Conservation (phyloP, 495 filamentous ascomycete species). For the Niebla homalea region DNA sequence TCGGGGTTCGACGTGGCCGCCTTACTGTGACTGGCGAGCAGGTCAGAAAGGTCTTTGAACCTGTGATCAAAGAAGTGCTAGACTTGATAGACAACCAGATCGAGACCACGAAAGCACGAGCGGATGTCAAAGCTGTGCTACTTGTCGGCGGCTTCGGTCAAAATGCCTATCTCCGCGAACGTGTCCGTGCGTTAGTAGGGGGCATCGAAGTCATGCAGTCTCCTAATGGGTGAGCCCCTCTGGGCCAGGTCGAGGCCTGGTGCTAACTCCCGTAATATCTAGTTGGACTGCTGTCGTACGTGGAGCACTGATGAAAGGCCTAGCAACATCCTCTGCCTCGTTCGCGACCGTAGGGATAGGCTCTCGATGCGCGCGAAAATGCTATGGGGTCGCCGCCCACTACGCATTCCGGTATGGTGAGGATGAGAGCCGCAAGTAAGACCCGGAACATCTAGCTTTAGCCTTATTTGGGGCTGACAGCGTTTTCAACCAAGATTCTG, state of each 20-base stretch:
- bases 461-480: neutral
- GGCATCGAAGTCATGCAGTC: conserved; percentile 12
- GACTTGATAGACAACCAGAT: conserved; percentile 49
- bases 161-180: conserved; percentile 41
- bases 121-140: conserved; percentile 38
- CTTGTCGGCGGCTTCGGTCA: conserved; percentile 58
- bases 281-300: conserved; percentile 31
- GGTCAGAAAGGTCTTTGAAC: conserved; percentile 49
- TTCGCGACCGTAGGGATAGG: conserved; percentile 17
- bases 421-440: conserved; percentile 16
- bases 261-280: conserved; percentile 9
- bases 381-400: conserved; percentile 22
- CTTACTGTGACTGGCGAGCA: conserved; percentile 43
- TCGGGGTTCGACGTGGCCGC: conserved; percentile 45
- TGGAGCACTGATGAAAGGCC: conserved; percentile 27
- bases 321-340: conserved; percentile 15
- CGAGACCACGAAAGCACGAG: conserved; percentile 25
- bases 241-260: conserved; percentile 1
- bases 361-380: conserved; percentile 26
- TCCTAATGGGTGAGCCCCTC: conserved; percentile 15
- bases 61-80: conserved; percentile 48
- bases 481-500: conserved; percentile 13
- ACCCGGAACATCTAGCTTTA: neutral
- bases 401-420: conserved; percentile 8
- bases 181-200: conserved; percentile 4